These are phyloP conservation scores for Hypholoma sublateritium DNA, from an alignment of 768 basidiomycete genomes.

Conservation along the genomic window DNA sequence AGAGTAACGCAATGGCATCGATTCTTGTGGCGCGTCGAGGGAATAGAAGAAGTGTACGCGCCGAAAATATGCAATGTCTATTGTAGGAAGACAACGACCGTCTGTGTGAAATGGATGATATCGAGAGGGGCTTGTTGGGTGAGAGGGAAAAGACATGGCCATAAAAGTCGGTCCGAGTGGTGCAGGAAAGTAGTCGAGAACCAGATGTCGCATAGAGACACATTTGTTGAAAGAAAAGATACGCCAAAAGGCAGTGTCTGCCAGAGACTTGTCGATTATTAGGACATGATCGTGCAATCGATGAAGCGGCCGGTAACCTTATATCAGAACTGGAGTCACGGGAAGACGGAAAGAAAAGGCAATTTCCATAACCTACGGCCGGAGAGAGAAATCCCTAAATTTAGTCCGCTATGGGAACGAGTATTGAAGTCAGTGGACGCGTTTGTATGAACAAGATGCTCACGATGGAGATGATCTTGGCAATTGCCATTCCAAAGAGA, in stretches of 20 bases:
- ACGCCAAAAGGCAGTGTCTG: not conserved
- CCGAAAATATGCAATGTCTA: too few relatives aligned
- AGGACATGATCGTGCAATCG: not conserved
- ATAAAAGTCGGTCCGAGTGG: too few relatives aligned
- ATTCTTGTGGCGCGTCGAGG: too few relatives aligned
- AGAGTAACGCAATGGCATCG: too few relatives aligned
- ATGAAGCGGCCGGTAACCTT: not conserved
- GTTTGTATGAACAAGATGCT: too few relatives aligned
- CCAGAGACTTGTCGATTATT: not conserved
- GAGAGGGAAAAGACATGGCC: too few relatives aligned
- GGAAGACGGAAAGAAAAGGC: not conserved
- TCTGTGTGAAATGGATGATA: too few relatives aligned
- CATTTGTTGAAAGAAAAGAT: not conserved
- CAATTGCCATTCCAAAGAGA: constrained; percentile 5
- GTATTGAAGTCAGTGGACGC: not conserved
- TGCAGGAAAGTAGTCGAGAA: too few relatives aligned
- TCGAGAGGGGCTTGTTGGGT: too few relatives aligned
- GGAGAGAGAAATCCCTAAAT: not conserved
- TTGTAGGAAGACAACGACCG: too few relatives aligned
- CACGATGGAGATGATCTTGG: not conserved
- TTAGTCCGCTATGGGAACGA: not conserved
- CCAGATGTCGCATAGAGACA: not conserved
- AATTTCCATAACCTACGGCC: not conserved
- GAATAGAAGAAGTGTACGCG: too few relatives aligned
- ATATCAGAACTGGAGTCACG: not conserved